Evolutionary conservation across 495 filamentous ascomycete species (phyloP).

Genomic region (Neurospora cerealis): DNA sequence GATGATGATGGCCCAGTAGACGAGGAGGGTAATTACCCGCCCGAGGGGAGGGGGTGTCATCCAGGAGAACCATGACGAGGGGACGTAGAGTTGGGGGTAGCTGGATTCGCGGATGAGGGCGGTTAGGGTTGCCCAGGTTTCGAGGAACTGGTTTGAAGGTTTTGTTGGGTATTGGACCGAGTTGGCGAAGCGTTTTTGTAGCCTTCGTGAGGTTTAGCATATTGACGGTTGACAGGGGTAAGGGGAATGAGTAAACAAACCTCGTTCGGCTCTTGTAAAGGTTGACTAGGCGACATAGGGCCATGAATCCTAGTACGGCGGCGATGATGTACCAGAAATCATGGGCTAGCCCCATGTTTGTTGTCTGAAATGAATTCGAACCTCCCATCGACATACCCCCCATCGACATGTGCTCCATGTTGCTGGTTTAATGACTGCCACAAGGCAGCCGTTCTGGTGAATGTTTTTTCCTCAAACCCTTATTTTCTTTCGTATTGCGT

Average conservation of each 20-base stretch:
- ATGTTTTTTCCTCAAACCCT: not conserved
- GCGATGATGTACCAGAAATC: slow-evolving; percentile 43
- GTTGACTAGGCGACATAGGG: slow-evolving; percentile 29
- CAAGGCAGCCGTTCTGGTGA: not conserved
- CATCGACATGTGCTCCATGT: slow-evolving; percentile 1
- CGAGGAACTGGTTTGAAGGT: slow-evolving; percentile 47
- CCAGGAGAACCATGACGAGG: slow-evolving; percentile 36
- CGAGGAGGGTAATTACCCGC: slow-evolving; percentile 39
- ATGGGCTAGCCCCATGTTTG: slow-evolving; percentile 33
- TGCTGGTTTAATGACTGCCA: not conserved
- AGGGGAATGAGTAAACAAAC: slow-evolving; percentile 12
- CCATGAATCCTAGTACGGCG: slow-evolving; percentile 27
- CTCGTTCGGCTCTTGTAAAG: slow-evolving; percentile 21
- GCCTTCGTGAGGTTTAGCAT: slow-evolving; percentile 13
- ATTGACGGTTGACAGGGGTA: not conserved
- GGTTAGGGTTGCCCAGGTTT: slow-evolving; percentile 54
- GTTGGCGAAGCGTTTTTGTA: slow-evolving; percentile 26
- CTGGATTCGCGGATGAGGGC: slow-evolving; percentile 57
- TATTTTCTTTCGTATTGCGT: not conserved
- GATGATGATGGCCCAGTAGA: slow-evolving; percentile 48
- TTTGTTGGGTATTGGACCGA: slow-evolving; percentile 48
- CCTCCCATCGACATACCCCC: slow-evolving; percentile 1
- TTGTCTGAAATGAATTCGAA: slow-evolving; percentile 20
- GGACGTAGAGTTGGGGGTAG: slow-evolving; percentile 51
- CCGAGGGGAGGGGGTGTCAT: slow-evolving; percentile 49